phyloP scores from a whole-genome alignment of 768 basidiomycete species.

The Amanita pallidorosea region DNA sequence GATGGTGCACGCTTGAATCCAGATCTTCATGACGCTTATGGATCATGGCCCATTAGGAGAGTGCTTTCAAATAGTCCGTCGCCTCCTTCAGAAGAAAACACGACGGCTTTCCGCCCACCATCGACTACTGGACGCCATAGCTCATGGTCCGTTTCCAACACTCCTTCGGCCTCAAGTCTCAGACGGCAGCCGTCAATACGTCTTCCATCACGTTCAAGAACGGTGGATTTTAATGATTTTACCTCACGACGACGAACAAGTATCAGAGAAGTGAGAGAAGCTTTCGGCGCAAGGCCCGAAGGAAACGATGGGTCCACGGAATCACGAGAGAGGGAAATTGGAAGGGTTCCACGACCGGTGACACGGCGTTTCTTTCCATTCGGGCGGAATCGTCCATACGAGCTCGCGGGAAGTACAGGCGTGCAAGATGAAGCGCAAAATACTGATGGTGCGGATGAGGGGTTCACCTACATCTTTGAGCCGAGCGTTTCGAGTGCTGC shows the following conservation, averaged over 20 bases:
- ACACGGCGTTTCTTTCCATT: conserved; percentile 50
- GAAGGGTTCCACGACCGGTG: conserved; percentile 13
- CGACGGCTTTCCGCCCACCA: conserved; percentile 11
- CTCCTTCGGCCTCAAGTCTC: conserved; percentile 19
- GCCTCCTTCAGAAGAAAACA: conserved; percentile 24
- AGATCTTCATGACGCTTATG: conserved; percentile 58
- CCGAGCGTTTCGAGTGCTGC: conserved; percentile 1
- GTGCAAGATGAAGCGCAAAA: conserved; percentile 13
- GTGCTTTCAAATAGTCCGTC: conserved; percentile 16
- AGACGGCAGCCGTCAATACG: conserved; percentile 53
- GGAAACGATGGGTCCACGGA: conserved; percentile 16
- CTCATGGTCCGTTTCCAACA: conserved; percentile 22
- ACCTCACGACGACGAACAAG: conserved; percentile 52
- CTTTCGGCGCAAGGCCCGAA: conserved; percentile 17
- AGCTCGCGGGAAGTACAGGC: conserved; percentile 14
- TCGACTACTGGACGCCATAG: conserved; percentile 16
- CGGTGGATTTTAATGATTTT: conserved; percentile 65
- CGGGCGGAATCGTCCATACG: conserved; percentile 32
- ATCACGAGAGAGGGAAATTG: conserved; percentile 13
- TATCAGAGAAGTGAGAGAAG: conserved; percentile 26
- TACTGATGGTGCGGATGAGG: conserved; percentile 2
- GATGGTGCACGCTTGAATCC: conserved; percentile 51
- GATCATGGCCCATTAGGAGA: conserved; percentile 10
- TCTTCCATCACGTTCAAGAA: conserved; percentile 40
- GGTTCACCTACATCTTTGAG: conserved; percentile 4